A percentile compares a stretch with the other conserved stretches of the same genome.
These are phyloP conservation scores for Begonia loranthoides DNA, from an alignment of 306 rosid genomes.

Conservation along the genomic window DNA sequence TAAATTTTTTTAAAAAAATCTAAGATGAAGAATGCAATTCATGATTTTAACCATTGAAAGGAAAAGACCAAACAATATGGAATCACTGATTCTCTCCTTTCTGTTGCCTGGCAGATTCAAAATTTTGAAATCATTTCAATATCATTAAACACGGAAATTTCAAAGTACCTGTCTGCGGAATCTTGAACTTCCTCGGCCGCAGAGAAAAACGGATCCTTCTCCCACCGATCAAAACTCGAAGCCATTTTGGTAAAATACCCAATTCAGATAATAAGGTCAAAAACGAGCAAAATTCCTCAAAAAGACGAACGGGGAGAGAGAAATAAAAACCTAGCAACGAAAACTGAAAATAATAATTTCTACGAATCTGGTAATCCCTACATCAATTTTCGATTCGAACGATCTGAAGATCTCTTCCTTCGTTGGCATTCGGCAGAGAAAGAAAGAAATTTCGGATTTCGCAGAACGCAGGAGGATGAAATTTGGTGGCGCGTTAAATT, in stretches of 20 bases:
- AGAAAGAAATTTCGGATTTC: not conserved
- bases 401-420: not conserved
- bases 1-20: too few species aligned
- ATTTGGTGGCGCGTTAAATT: slow-evolving; percentile 11
- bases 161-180: slow-evolving; percentile 75
- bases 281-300: not conserved
- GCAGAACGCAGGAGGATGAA: not conserved
- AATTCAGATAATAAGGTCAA: not conserved
- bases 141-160: too few species aligned
- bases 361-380: not conserved
- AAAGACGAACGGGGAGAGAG: not conserved
- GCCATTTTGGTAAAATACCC: slow-evolving; percentile 29
- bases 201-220: slow-evolving; percentile 85
- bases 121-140: too few species aligned
- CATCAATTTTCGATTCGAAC: not conserved
- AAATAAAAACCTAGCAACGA: not conserved
- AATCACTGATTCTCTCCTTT: not conserved
- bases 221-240: slow-evolving; percentile 88
- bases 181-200: slow-evolving; percentile 98
- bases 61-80: too few species aligned
- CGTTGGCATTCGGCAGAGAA: not conserved
- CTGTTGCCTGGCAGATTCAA: not conserved
- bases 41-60: too few species aligned
- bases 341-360: too few species aligned
- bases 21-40: too few species aligned